Evolutionary conservation across 23 red algal genomes (phyloP), one percentile per base, ranked within the genome.

Genomic region (Gracilaria domingensis): DNA sequence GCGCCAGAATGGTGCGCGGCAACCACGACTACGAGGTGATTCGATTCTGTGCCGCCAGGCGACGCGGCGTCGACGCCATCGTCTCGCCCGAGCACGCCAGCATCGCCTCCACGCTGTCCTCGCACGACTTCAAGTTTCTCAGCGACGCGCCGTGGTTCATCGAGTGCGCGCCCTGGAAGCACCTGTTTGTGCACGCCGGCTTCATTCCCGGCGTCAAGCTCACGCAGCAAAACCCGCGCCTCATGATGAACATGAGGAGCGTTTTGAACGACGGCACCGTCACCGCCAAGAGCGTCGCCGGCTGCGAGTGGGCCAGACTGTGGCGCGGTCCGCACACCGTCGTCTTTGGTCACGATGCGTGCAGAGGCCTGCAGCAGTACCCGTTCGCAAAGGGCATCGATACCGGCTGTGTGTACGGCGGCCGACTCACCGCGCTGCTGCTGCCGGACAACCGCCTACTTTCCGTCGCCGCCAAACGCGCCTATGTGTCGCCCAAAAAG

Each of bases 211-310:
- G 83, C 76, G 91, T 96, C 45, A 85, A 87, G 45, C 80, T 98
- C 16, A 80, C 74, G 20, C 86, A 92, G 40, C 97, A 98, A 79
- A 91, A 94, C 67, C 97, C 97, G 11, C 78, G 97, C 14, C 47
- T 94, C 34, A 98, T 98, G 97, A 98, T 98, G 97, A 98, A 96
- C 16, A 93, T 98, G 87, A 65, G 97, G 2, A 94, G 89, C 30
- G 93, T 98, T 0, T 30, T 90, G 69, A 50, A 60, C 0, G 91
- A 98, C 80, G 97, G 97, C 18, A 84, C 83, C 8, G 85, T 91
- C 23, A 98, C 55, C n/a, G 94, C 90, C 16, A 84, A 81, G 58
- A 88, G 93, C 79, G 93, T 95, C 14, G 59, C 13, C 12, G 73
- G 74, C 20, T 82, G 64, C 32, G 84, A 91, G 56, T 98, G 97